These are phyloP conservation scores for Phaeosphaeriaceae sp. DNA, from an alignment of 2,329 filamentous ascomycete genomes.

Conservation along the genomic window DNA sequence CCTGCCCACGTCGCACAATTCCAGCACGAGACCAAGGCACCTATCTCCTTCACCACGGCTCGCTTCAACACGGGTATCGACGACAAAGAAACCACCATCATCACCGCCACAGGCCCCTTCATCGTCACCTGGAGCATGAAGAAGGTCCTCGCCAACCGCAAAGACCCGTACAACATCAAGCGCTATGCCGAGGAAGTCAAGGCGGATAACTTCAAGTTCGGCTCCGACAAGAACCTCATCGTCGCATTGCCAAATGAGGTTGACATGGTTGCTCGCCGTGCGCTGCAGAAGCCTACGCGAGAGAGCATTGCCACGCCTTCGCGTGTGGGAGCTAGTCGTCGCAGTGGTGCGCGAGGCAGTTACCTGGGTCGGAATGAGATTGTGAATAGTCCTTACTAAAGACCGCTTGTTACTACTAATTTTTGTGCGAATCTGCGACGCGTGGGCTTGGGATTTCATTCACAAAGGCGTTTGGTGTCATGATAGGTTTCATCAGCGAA, in stretches of 20 bases:
- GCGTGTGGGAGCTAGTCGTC: slow-evolving; percentile 53
- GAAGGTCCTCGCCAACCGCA: slow-evolving; percentile 81
- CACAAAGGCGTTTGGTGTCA: not conserved
- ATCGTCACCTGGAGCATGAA: slow-evolving; percentile 96
- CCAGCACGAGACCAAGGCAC: slow-evolving; percentile 90
- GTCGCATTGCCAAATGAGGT: slow-evolving; percentile 97
- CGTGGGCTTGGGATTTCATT: not conserved
- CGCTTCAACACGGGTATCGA: slow-evolving; percentile 92
- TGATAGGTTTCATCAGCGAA: not conserved
- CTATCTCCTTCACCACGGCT: slow-evolving; percentile 86
- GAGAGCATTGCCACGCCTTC: slow-evolving; percentile 81
- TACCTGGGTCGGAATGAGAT: slow-evolving; percentile 83
- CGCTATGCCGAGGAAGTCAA: slow-evolving; percentile 94
- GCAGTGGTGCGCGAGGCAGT: slow-evolving; percentile 60
- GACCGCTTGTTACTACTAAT: not conserved
- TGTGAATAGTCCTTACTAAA: slow-evolving; percentile 73
- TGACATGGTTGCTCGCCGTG: slow-evolving; percentile 91
- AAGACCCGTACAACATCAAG: slow-evolving; percentile 95
- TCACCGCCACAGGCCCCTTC: slow-evolving; percentile 95
- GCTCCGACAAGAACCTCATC: slow-evolving; percentile 96
- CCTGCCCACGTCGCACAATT: slow-evolving; percentile 96
- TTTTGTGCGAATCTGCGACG: not conserved
- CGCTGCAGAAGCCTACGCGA: slow-evolving; percentile 84
- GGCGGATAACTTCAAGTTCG: slow-evolving; percentile 98
- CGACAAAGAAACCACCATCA: slow-evolving; percentile 86